A percentile compares a stretch with the other conserved stretches of the same genome.
Conservation (phyloP, 1,284 basidiomycete genomes). For the Moesziomyces globuligerus region DNA sequence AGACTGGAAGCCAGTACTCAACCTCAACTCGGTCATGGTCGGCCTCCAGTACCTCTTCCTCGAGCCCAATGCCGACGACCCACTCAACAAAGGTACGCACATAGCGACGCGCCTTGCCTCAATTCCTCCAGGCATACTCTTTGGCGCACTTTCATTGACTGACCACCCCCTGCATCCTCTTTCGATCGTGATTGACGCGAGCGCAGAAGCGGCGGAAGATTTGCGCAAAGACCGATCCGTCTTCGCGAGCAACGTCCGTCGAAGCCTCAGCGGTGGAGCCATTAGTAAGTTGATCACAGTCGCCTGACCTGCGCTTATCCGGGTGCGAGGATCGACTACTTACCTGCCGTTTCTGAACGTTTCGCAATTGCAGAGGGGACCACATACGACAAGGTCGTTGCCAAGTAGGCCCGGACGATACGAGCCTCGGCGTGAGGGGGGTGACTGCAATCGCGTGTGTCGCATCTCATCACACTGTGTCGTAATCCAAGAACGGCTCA, state of each 20-base stretch:
- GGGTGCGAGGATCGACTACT: no score
- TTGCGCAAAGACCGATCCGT: slow-evolving; percentile 56
- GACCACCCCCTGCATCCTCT: slow-evolving; percentile 38
- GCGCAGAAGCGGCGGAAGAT: slow-evolving; percentile 66
- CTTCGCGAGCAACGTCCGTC: slow-evolving; percentile 60
- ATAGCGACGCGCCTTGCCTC: neutral
- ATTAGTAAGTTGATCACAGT: slow-evolving; percentile 62
- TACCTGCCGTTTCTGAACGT: no score
- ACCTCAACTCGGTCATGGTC: slow-evolving; percentile 95
- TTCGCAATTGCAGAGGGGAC: slow-evolving; percentile 43
- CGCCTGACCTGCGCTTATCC: no score
- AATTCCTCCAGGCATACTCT: no score
- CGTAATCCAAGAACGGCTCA: no score
- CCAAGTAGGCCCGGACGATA: no score
- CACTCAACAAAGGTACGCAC: slow-evolving; percentile 88
- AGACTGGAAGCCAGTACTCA: slow-evolving; percentile 99
- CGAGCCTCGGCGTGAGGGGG: no score
- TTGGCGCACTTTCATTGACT: no score
- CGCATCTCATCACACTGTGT: no score
- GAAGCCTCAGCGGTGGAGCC: slow-evolving; percentile 54
- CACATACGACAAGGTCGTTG: slow-evolving; percentile 59
- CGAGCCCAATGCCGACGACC: slow-evolving; percentile 98
- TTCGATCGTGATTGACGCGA: neutral
- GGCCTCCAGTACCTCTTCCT: slow-evolving; percentile 97
- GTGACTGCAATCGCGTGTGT: no score